These are phyloP conservation scores for Hypoxylon sp. DNA, from an alignment of 2,329 filamentous ascomycete species.

Conservation along the genomic window DNA sequence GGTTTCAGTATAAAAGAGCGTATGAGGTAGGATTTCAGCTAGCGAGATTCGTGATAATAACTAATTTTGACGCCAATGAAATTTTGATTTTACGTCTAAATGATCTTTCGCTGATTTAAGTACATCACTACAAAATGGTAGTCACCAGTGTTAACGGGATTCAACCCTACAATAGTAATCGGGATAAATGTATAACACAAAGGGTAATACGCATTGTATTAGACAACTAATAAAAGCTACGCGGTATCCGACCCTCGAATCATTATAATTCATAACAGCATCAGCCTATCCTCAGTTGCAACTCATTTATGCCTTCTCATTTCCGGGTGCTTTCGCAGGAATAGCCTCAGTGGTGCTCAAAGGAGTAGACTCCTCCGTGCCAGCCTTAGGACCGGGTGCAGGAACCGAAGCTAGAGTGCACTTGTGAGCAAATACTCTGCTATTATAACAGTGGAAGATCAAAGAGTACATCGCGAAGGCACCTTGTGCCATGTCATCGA, in stretches of 20 bases:
- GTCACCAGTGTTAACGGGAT: not conserved
- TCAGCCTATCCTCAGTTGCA: slow-evolving; percentile 9
- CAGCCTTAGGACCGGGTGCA: slow-evolving; percentile 46
- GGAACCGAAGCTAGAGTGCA: slow-evolving; percentile 38
- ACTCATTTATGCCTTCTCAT: slow-evolving; percentile 45
- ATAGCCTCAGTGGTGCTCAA: slow-evolving; percentile 44
- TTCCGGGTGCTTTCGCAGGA: slow-evolving; percentile 47
- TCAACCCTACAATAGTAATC: not conserved
- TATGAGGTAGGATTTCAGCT: too few relatives aligned
- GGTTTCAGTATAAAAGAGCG: too few relatives aligned
- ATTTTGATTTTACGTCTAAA: not conserved
- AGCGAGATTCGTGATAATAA: too few relatives aligned
- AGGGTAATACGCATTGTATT: slow-evolving; percentile 15
- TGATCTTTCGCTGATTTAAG: not conserved
- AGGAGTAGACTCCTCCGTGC: slow-evolving; percentile 48
- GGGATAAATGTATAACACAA: not conserved
- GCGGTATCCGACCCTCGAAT: slow-evolving; percentile 25
- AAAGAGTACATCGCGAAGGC: too few relatives aligned
- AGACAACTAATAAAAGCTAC: slow-evolving; percentile 26
- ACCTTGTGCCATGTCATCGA: not conserved
- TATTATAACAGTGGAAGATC: too few relatives aligned
- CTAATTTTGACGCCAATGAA: too few relatives aligned
- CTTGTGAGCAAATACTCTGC: slow-evolving; percentile 25
- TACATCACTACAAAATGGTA: not conserved
- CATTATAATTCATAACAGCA: slow-evolving; percentile 38